Conservation (phyloP, 352 stramenopile genomes). For the Phytophthora boehmeriae region DNA sequence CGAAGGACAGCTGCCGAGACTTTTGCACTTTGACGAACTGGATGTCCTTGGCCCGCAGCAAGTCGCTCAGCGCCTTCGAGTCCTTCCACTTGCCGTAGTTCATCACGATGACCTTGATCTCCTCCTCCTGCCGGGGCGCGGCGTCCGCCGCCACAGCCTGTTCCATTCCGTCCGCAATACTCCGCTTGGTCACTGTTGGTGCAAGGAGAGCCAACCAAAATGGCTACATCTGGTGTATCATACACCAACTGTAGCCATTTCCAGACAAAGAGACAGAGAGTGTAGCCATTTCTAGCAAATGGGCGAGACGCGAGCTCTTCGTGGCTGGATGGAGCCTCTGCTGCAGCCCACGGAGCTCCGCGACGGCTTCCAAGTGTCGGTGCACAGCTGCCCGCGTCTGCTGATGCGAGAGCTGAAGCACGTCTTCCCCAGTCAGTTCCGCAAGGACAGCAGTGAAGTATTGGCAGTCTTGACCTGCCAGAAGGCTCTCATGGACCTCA, state of each 20-base stretch:
- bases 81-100: slow-evolving; percentile 91
- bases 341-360: slow-evolving; percentile 62
- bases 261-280: too few species aligned
- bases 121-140: slow-evolving; percentile 38
- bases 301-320: slow-evolving; percentile 18
- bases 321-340: slow-evolving; percentile 43
- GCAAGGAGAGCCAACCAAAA: too few species aligned
- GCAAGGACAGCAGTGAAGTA: slow-evolving; percentile 47
- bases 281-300: too few species aligned
- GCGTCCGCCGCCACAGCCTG: too few species aligned
- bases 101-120: slow-evolving; percentile 86
- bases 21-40: slow-evolving; percentile 81
- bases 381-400: slow-evolving; percentile 75
- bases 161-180: too few species aligned
- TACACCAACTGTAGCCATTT: too few species aligned
- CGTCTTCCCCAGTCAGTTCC: slow-evolving; percentile 73
- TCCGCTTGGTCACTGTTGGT: too few species aligned
- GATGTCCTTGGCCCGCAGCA: slow-evolving; percentile 57
- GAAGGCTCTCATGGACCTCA: slow-evolving; percentile 92
- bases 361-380: slow-evolving; percentile 78
- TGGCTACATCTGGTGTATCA: too few species aligned
- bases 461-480: slow-evolving; percentile 95
- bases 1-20: slow-evolving; percentile 75
- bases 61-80: slow-evolving; percentile 58
- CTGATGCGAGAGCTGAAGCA: slow-evolving; percentile 81